phyloP scores from a whole-genome alignment of 257 asterid species.

The Solanum bukasovii region DNA sequence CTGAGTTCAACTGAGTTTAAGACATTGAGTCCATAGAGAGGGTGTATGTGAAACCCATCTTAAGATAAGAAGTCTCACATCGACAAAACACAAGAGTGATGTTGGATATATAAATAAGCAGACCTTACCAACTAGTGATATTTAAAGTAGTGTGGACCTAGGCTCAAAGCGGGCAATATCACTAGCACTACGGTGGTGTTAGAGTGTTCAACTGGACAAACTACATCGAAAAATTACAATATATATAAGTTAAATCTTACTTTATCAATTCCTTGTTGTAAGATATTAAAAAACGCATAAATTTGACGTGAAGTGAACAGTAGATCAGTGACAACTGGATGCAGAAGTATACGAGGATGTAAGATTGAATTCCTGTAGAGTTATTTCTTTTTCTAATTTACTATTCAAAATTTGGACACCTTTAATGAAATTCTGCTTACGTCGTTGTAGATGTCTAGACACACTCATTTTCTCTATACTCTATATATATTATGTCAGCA shows the following conservation, averaged over 20 bases:
- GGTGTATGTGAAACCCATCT: background rate
- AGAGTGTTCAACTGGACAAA: too few species aligned
- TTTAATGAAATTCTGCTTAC: too few species aligned
- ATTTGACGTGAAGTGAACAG: background rate
- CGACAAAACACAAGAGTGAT: rapidly evolving
- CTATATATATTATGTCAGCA: background rate
- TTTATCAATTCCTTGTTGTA: background rate
- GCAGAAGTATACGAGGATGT: background rate
- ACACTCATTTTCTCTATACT: rapidly evolving
- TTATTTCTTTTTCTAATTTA: too few species aligned
- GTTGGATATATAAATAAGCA: too few species aligned
- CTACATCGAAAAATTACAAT: too few species aligned
- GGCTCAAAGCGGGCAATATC: too few species aligned
- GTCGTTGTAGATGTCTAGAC: too few species aligned
- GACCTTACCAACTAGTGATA: background rate
- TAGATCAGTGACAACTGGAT: background rate
- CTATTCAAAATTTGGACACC: too few species aligned
- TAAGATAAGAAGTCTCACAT: background rate
- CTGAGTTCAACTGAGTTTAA: background rate
- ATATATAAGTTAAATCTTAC: too few species aligned
- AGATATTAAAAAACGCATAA: too few species aligned
- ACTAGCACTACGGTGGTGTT: background rate
- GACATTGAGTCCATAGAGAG: background rate
- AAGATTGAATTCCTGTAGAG: background rate
- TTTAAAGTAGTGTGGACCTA: rapidly evolving